These are phyloP conservation scores for Schwanniomyces pseudopolymorphus DNA, from an alignment of 805 yeast genomes.

Conservation along the genomic window DNA sequence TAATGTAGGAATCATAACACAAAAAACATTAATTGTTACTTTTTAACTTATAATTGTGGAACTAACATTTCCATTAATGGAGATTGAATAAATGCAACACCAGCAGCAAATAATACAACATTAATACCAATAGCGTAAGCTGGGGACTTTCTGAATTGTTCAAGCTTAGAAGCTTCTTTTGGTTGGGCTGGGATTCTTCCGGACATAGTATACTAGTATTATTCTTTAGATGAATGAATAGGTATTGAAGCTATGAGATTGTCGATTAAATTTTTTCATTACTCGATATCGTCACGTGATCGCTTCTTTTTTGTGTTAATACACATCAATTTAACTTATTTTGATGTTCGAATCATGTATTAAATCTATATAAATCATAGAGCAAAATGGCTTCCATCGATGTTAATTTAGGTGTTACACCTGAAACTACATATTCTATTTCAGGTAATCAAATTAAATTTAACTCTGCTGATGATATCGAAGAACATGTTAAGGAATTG, in stretches of 20 bases:
- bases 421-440: conserved; percentile 51
- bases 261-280: conserved; percentile 1
- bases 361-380: background rate
- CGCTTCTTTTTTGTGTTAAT: background rate
- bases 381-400: conserved; percentile 21
- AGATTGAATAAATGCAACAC: conserved; percentile 74
- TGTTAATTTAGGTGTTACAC: conserved; percentile 37
- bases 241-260: background rate
- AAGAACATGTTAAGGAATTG: conserved; percentile 65
- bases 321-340: background rate
- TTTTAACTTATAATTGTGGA: conserved; percentile 53
- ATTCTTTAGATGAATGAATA: background rate
- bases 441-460: conserved; percentile 77
- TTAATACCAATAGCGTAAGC: conserved; percentile 64
- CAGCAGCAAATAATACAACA: conserved; percentile 63
- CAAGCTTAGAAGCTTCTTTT: conserved; percentile 34
- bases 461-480: conserved; percentile 68
- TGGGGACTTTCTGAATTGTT: conserved; percentile 62
- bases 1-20: background rate
- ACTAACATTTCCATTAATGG: conserved; percentile 80
- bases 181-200: conserved; percentile 20
- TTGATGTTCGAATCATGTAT: background rate
- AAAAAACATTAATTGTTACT: conserved; percentile 4
- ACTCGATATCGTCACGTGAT: background rate
- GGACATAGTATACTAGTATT: conserved; percentile 12